Evolutionary conservation across 2,329 filamentous ascomycete genomes (phyloP), one percentile per base, ranked within the genome.

Genomic region (Zasmidium angulare): DNA sequence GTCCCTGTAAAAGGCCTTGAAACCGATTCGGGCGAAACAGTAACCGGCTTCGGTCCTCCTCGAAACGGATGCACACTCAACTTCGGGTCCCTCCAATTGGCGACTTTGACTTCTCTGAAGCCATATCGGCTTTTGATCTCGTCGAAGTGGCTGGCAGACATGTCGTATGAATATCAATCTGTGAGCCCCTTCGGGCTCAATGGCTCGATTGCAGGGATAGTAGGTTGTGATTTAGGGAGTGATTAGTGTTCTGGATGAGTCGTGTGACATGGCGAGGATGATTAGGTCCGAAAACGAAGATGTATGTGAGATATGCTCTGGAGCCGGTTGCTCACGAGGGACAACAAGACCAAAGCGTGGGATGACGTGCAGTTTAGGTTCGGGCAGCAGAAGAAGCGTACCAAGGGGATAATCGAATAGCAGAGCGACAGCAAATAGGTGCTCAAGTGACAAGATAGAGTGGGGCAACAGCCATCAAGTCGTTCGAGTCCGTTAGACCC

Each of bases 31-130:
- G 69, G 60, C 10, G 66, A 66, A 11, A 69, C 53, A 6, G 59
- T 49, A 10, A 63, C 60, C 20, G 61, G 46, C 58, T 58, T 62
- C 4, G 64, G 66, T 20, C 68, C 68, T 29, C 69, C 69, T 59
- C 66, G 58, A 17, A 64, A 63, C 12, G 67, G 67, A 55, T 69
- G 63, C 9, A 68, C 64, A 29, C 65, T 68, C 9, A 62, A 55
- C 29, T 50, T 61, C 9, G 69, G 69, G 53, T 71, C 64, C 17
- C 63, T 56, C 69, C 69, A 71, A 49, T 60, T 66, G 19, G 68
- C 68, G 20, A 71, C 58, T 2, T 60, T 60, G 26, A 69, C 58
- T 20, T 64, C 53, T 31, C 59, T 62, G 58, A 68, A 67, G 31
- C 63, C 61, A 54, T 70, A 69, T 49, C 49, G 59, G 46, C 61